Percentiles rank a stretch among this genome's conserved stretches.
These are phyloP conservation scores for Pythium diclinum DNA, from an alignment of 352 stramenopile genomes.

Conservation along the genomic window DNA sequence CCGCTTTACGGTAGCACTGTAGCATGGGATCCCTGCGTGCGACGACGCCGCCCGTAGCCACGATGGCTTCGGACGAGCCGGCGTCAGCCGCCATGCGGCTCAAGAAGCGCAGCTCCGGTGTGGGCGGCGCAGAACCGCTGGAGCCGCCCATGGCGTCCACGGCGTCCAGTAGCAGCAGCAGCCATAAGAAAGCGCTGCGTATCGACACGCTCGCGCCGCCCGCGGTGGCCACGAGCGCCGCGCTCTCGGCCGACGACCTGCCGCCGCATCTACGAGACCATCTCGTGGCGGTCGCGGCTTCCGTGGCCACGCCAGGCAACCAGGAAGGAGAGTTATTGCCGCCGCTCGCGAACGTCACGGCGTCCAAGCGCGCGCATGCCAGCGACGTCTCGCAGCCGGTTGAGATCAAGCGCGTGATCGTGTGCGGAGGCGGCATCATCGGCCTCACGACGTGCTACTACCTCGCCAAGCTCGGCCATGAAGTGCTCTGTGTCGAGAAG, in stretches of 20 bases:
- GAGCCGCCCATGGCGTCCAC: conserved; percentile 27
- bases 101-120: not conserved
- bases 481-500: conserved; percentile 86
- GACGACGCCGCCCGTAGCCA: conserved; percentile 20
- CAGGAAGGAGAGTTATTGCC: conserved; percentile 52
- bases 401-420: conserved; percentile 75
- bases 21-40: conserved; percentile 27
- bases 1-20: not conserved
- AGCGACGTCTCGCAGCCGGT: conserved; percentile 6
- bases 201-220: conserved; percentile 22
- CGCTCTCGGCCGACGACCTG: conserved; percentile 32
- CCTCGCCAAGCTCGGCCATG: conserved; percentile 79
- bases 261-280: conserved; percentile 60
- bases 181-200: conserved; percentile 15
- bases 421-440: conserved; percentile 84
- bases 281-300: conserved; percentile 41
- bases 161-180: not conserved
- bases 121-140: conserved; percentile 19
- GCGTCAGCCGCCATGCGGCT: not conserved
- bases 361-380: conserved; percentile 50
- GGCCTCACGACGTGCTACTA: conserved; percentile 85
- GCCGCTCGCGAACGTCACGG: conserved; percentile 51
- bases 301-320: conserved; percentile 2
- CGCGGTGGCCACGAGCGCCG: conserved; percentile 4
- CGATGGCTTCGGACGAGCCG: not conserved